These are phyloP conservation scores for Saccharomycopsis babjevae DNA, from an alignment of 805 yeast species.

Conservation along the genomic window DNA sequence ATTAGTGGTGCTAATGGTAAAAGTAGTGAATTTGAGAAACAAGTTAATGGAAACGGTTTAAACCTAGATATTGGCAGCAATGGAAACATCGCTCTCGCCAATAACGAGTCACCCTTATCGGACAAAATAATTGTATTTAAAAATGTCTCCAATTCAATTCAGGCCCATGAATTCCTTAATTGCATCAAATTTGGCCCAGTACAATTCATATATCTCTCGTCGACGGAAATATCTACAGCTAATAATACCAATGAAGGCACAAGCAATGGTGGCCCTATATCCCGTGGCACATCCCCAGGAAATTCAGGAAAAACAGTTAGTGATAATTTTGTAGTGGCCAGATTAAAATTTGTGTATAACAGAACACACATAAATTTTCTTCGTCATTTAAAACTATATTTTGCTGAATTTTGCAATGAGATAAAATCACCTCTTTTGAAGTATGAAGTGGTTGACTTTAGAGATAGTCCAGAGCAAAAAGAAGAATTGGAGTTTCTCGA, in stretches of 20 bases:
- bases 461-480: not conserved
- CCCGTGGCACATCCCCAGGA: not conserved
- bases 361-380: conserved; percentile 15
- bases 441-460: conserved; percentile 10
- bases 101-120: conserved; percentile 3
- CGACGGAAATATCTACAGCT: not conserved
- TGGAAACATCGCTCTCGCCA: not conserved
- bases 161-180: conserved; percentile 15
- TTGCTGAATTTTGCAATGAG: conserved; percentile 14
- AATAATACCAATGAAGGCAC: not conserved
- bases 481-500: not conserved
- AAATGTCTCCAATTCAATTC: conserved; percentile 8
- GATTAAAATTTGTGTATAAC: conserved; percentile 16
- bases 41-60: not conserved
- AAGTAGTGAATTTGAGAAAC: not conserved
- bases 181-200: conserved; percentile 18
- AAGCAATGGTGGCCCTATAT: not conserved
- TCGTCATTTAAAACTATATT: conserved; percentile 13
- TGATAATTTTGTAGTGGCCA: not conserved
- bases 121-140: conserved; percentile 11
- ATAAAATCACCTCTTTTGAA: conserved; percentile 13
- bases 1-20: not conserved
- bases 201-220: conserved; percentile 6
- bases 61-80: not conserved
- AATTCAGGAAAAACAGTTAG: not conserved